Evolutionary conservation across 352 stramenopile genomes (phyloP).

Genomic region (Globisporangium nagaii): DNA sequence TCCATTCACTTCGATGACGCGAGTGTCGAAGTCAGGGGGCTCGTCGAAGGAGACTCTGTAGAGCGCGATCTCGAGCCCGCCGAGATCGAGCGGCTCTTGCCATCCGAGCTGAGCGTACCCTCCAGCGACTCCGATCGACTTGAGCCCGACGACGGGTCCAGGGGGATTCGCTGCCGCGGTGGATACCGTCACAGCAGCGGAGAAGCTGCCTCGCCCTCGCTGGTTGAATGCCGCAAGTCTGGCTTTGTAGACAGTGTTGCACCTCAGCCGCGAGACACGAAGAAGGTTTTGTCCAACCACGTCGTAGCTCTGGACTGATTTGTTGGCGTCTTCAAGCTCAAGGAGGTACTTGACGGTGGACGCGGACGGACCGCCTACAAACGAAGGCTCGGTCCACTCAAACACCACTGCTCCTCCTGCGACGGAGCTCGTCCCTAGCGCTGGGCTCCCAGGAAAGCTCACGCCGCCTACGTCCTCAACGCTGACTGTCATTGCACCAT

Average conservation of each 20-base stretch:
- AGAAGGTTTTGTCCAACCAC: neutral
- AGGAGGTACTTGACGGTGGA: slow-evolving; percentile 15
- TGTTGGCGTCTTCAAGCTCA: slow-evolving; percentile 1
- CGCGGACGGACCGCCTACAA: slow-evolving; percentile 14
- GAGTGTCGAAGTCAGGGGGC: neutral
- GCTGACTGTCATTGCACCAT: slow-evolving; percentile 13
- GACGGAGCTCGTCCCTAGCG: neutral
- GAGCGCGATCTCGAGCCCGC: slow-evolving; percentile 17
- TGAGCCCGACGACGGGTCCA: slow-evolving; percentile 14
- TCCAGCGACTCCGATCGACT: slow-evolving; percentile 9
- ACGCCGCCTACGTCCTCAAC: slow-evolving; percentile 35
- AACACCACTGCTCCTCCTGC: slow-evolving; percentile 30
- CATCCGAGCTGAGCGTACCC: slow-evolving; percentile 24
- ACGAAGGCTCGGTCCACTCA: slow-evolving; percentile 15
- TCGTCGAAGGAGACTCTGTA: slow-evolving; percentile 24
- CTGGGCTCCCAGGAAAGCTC: slow-evolving; percentile 27
- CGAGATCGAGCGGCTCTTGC: slow-evolving; percentile 22
- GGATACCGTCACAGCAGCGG: neutral
- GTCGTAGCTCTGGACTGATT: neutral
- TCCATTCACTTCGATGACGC: slow-evolving; percentile 9
- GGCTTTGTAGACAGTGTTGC: slow-evolving; percentile 23
- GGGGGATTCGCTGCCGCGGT: slow-evolving; percentile 22
- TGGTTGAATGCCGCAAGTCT: slow-evolving; percentile 18
- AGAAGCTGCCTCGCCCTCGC: slow-evolving; percentile 22
- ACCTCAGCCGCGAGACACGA: slow-evolving; percentile 13